Conservation (phyloP, 148 eudicot genomes). For the Chenopodium berlandieri region DNA sequence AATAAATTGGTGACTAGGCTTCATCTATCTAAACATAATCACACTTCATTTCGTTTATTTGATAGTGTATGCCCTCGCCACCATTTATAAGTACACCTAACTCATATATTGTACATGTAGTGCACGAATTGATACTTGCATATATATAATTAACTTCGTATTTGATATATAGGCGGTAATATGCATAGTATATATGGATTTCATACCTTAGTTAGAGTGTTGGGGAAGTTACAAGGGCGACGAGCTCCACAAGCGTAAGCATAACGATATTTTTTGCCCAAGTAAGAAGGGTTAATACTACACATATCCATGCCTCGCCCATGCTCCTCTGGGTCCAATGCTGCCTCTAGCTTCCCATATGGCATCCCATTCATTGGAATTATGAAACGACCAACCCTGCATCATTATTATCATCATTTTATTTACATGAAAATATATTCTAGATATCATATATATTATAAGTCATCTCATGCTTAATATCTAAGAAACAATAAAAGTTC, state of each 20-base stretch:
- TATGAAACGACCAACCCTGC: conserved; percentile 80
- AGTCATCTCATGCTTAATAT: neutral
- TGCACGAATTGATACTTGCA: too few relatives aligned
- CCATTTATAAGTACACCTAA: too few relatives aligned
- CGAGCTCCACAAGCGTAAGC: conserved; percentile 97
- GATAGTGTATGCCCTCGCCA: too few relatives aligned
- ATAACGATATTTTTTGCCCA: conserved; percentile 80
- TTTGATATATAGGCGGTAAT: too few relatives aligned
- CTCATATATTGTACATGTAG: too few relatives aligned
- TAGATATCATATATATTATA: too few relatives aligned
- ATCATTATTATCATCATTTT: neutral
- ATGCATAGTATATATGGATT: too few relatives aligned
- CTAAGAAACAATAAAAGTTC: too few relatives aligned
- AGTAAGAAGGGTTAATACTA: conserved; percentile 72
- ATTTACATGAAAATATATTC: neutral
- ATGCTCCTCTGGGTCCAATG: conserved; percentile 80
- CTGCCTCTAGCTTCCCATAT: conserved; percentile 72
- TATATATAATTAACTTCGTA: too few relatives aligned
- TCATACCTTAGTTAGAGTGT: conserved; percentile 92
- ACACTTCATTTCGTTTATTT: too few relatives aligned
- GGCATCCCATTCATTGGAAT: conserved; percentile 89
- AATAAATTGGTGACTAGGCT: neutral
- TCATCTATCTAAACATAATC: too few relatives aligned
- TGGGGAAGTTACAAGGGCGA: conserved; percentile 95
- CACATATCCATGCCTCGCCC: conserved; percentile 98